Base-by-base conservation (phyloP, 352 stramenopile genomes). In the Pythium dissimile region DNA sequence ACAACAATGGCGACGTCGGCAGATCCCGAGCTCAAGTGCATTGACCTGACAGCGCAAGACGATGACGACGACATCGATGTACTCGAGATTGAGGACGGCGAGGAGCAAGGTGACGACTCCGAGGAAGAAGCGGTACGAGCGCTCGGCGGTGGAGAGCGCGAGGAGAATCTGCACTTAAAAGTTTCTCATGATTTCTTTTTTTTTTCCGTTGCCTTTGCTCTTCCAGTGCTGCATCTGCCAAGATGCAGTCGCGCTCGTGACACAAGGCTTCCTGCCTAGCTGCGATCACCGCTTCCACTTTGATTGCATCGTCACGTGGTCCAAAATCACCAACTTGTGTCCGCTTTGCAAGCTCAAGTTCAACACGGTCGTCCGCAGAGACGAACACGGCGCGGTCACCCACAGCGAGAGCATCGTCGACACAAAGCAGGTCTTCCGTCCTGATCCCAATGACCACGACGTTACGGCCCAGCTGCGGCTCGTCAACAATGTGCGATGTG, bases 261-360 rank as follows among this genome's bases (percentile, higher is more conserved):
- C 60, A 27, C 82, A 88, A 47, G 84, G 80, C 2, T 75, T 78
- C 35, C 58, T 94, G 3, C 56, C 77, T 0, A 66, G 30, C 5
- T 94, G 84, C 57, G 79, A 86, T 31, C 84, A 94, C 54, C 74
- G 72, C n/a, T 94, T 94, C 70, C 84, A 94, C 66, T 92, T 83
- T 34, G 71, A 92, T 38, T 94, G 84, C 61, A 92, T 94, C 50
- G 47, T 90, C 23, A 67, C 80, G 26, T 94, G 84, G 84, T 66
- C 84, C 31, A 86, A 88, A 48, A 78, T 92, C 20, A 92, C 84
- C 16, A 94, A 94, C 50, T 54, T 91, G 16, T 94, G 84, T 67
- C 84, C 84, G 48, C 64, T 94, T 1, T 94, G 84, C 64, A 92
- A 92, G 69, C 69, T 63, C 48, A 75, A 84, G 49, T 94, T 94